Base-by-base conservation (phyloP, 306 rosid species). In the Castanea crenata region DNA sequence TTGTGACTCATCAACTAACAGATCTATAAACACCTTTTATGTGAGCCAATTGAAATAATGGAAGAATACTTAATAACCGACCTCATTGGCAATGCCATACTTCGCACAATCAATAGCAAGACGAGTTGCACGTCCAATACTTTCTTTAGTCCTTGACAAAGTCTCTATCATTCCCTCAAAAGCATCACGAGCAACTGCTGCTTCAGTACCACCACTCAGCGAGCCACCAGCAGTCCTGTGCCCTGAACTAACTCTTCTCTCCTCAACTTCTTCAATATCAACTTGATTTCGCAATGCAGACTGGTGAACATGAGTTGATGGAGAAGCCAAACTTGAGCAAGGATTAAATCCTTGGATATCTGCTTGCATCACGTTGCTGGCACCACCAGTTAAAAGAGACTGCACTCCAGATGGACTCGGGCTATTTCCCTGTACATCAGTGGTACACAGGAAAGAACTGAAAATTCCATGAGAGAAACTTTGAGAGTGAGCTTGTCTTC, bases 121-220 rank as follows among this genome's bases (percentile, higher is more conserved):
- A 81, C 99, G 98, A 51, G 99, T 96, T n/a, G 99, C 99, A 2
- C 99, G 99, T 44, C 97, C 96, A 82, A 96, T 96, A 74, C 99
- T 96, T 83, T 96, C 99, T 78, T 91, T 96, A 68, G 98, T 96
- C 89, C 99, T 88, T n/a, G 99, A 96, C 87, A 96, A 82, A 81
- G 99, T 96, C 84, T 96, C 99, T 52, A 96, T 96, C 99, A 96
- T 96, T 79, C 99, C 99, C 87, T 96, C 99, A 89, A 96, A 96
- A 79, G 99, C 98, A 80, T 96, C 99, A 81, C 99, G 98, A 69
- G 99, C 89, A 89, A 96, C 97, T 79, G 94, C 96, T 21, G 99
- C 99, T 85, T 96, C 99, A 19, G 98, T 96, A 75, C 96, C 98
- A 34, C 99, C 98, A 88, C 99, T 96, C 38, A 93, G 87, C 5